Evolutionary conservation across 1,284 basidiomycete genomes (phyloP).

Genomic region (Ganoderma sinense): DNA sequence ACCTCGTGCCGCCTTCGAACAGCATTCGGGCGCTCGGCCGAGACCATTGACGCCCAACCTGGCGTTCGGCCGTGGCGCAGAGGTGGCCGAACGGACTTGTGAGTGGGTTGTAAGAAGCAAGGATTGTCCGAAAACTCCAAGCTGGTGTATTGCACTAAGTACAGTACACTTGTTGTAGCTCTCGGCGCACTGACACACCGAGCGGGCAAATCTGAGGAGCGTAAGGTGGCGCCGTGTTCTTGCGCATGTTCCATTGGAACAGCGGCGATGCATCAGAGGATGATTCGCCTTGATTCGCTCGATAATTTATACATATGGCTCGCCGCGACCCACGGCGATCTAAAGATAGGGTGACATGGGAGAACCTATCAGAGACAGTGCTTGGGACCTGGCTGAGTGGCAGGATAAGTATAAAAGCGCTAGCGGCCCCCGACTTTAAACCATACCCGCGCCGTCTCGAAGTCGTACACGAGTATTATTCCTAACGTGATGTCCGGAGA

Average conservation of each 20-base stretch:
- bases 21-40: too few species aligned
- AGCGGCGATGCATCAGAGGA: neutral
- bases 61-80: too few species aligned
- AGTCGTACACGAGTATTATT: neutral
- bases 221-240: neutral
- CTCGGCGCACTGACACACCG: too few species aligned
- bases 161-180: too few species aligned
- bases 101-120: too few species aligned
- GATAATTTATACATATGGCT: neutral
- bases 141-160: too few species aligned
- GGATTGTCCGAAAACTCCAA: too few species aligned
- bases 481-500: constrained; percentile 4
- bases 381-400: neutral
- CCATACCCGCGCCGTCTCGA: neutral
- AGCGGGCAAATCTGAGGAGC: neutral
- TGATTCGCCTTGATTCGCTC: too few species aligned
- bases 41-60: too few species aligned
- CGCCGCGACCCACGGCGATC: neutral
- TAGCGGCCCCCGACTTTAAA: neutral
- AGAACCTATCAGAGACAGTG: neutral
- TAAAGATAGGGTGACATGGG: neutral
- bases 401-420: neutral
- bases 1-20: too few species aligned
- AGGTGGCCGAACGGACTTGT: too few species aligned
- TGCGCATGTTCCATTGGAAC: too few species aligned